Evolutionary conservation across 257 asterid species (phyloP).

Genomic region (Gardenia jasminoides): DNA sequence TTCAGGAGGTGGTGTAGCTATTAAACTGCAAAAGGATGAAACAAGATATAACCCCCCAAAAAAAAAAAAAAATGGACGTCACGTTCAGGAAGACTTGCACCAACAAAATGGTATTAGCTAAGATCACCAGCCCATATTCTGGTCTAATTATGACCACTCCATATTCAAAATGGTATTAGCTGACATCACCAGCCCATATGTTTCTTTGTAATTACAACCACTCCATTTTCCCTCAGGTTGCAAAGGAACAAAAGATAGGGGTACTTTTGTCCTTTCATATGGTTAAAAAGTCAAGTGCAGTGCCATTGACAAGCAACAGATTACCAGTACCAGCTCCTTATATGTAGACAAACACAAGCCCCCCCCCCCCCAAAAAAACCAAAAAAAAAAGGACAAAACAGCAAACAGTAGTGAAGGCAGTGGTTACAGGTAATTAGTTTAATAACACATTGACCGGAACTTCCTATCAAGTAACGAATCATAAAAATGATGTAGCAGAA

Average conservation of each 20-base stretch:
- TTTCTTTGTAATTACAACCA: too few relatives aligned
- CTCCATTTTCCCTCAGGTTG: too few relatives aligned
- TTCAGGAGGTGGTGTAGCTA: slow-evolving; percentile 96
- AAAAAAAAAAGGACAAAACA: too few relatives aligned
- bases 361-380: too few relatives aligned
- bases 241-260: too few relatives aligned
- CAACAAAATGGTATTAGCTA: neutral
- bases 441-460: neutral
- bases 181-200: neutral
- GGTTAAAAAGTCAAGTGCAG: too few relatives aligned
- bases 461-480: neutral
- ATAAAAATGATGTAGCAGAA: neutral
- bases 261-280: too few relatives aligned
- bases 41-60: slow-evolving; percentile 4
- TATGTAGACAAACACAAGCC: neutral
- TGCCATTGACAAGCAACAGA: neutral
- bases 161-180: neutral
- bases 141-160: too few relatives aligned
- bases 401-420: neutral
- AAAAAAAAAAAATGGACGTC: neutral
- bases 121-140: neutral
- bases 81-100: neutral
- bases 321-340: neutral
- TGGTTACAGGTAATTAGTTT: neutral
- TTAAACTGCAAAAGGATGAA: slow-evolving; percentile 58